phyloP scores from a whole-genome alignment of 257 asterid species.

The Solanum rostratum region DNA sequence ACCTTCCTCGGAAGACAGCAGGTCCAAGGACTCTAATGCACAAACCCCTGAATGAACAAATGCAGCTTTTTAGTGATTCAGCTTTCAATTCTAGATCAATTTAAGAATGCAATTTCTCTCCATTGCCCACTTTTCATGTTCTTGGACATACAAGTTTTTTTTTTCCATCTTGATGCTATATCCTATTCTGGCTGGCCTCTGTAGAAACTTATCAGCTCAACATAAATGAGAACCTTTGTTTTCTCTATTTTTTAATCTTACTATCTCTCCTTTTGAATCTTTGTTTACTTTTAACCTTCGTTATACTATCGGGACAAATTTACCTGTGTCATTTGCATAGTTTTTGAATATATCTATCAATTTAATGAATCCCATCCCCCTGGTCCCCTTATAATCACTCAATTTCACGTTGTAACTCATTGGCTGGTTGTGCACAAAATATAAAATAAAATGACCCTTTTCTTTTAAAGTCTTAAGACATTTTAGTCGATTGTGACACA shows the following conservation, averaged over 20 bases:
- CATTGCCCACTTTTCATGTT: neutral
- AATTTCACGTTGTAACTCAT: no score
- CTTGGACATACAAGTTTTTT: neutral
- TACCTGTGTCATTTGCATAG: no score
- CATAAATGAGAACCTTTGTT: neutral
- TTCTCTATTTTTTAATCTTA: neutral
- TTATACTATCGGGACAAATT: neutral
- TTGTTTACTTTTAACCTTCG: neutral
- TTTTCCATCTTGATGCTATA: neutral
- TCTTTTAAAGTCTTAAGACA: no score
- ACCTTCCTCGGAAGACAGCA: constrained; percentile 59
- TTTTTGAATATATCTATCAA: neutral
- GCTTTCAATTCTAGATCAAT: neutral
- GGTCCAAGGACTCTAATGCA: constrained; percentile 1
- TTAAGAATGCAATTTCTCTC: constrained; percentile 1
- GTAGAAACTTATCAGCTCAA: neutral
- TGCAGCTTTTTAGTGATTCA: neutral
- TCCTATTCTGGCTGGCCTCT: neutral
- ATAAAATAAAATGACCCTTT: neutral
- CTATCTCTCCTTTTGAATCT: neutral
- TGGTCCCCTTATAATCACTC: neutral
- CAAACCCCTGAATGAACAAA: neutral
- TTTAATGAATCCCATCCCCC: neutral
- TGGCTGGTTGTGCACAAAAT: no score
- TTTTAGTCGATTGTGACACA: neutral